Conservation (phyloP, 2,329 filamentous ascomycete genomes). For the Phyllosticta citriasiana region DNA sequence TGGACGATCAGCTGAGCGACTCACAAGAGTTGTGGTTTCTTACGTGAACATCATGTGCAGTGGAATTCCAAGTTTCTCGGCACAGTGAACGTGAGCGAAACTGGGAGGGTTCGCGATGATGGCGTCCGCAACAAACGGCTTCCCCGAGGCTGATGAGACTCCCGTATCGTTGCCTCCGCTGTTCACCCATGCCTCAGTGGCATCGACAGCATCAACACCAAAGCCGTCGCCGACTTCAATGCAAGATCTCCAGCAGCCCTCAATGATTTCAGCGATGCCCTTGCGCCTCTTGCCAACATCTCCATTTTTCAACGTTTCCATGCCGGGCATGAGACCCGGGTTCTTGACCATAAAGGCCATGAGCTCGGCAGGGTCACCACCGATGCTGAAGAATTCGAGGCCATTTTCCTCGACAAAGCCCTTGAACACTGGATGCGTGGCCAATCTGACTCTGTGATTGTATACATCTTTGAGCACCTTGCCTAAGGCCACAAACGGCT, state of each 20-base stretch:
- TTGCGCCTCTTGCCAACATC: slow-evolving; percentile 65
- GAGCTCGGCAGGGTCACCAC: slow-evolving; percentile 39
- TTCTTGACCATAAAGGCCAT: slow-evolving; percentile 86
- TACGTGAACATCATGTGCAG: slow-evolving; percentile 83
- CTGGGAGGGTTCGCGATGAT: slow-evolving; percentile 73
- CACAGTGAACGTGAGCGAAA: slow-evolving; percentile 66
- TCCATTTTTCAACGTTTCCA: slow-evolving; percentile 65
- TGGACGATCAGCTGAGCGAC: not conserved
- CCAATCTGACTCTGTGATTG: slow-evolving; percentile 37
- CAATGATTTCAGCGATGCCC: slow-evolving; percentile 69
- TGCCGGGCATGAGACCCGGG: slow-evolving; percentile 72
- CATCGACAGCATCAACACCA: slow-evolving; percentile 40
- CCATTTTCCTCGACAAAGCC: slow-evolving; percentile 40
- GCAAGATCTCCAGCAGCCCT: slow-evolving; percentile 79
- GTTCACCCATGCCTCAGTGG: slow-evolving; percentile 41
- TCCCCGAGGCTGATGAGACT: slow-evolving; percentile 25
- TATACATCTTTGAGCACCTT: slow-evolving; percentile 41
- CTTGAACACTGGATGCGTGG: slow-evolving; percentile 40
- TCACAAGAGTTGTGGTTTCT: slow-evolving; percentile 21
- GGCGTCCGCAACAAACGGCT: slow-evolving; percentile 72
- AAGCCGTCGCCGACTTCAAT: slow-evolving; percentile 65
- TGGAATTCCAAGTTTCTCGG: slow-evolving; percentile 65
- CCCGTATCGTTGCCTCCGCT: slow-evolving; percentile 32
- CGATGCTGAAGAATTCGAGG: slow-evolving; percentile 43
- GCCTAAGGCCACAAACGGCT: slow-evolving; percentile 41